A percentile compares a stretch with the other conserved stretches of the same genome.
These are phyloP conservation scores for Articulospora tetracladia DNA, from an alignment of 495 filamentous ascomycete genomes.

Conservation along the genomic window DNA sequence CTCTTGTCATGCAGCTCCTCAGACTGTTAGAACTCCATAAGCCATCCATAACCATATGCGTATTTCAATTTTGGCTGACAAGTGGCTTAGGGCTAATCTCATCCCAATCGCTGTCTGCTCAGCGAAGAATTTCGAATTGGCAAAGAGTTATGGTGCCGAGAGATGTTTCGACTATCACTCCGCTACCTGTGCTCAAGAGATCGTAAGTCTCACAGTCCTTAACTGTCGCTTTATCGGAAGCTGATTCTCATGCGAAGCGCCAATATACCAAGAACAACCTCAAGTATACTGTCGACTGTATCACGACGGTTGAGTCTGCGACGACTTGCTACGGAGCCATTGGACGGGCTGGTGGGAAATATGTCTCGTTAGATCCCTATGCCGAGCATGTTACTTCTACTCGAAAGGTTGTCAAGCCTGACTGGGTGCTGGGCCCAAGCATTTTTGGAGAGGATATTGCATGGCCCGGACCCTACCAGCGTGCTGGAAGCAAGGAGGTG, in stretches of 20 bases:
- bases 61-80: too few relatives aligned
- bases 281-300: slow-evolving; percentile 30
- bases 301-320: slow-evolving; percentile 28
- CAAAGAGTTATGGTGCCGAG: slow-evolving; percentile 46
- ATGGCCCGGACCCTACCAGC: neutral
- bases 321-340: slow-evolving; percentile 37
- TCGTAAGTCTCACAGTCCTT: slow-evolving; percentile 31
- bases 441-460: slow-evolving; percentile 28
- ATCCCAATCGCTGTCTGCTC: slow-evolving; percentile 52
- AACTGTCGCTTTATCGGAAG: too few relatives aligned
- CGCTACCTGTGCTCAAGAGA: slow-evolving; percentile 37
- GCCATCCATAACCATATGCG: too few relatives aligned
- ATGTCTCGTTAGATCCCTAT: slow-evolving; percentile 26
- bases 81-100: too few relatives aligned
- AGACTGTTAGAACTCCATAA: slow-evolving; percentile 23
- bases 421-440: slow-evolving; percentile 28
- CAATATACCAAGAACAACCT: slow-evolving; percentile 28
- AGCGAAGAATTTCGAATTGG: slow-evolving; percentile 49
- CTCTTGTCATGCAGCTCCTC: slow-evolving; percentile 55
- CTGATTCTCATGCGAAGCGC: too few relatives aligned
- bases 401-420: slow-evolving; percentile 26
- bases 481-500: neutral
- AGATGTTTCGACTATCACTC: slow-evolving; percentile 49
- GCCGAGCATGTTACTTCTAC: slow-evolving; percentile 22
- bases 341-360: slow-evolving; percentile 39